Conservation (phyloP, 495 filamentous ascomycete species). For the Apiosordaria backusii region DNA sequence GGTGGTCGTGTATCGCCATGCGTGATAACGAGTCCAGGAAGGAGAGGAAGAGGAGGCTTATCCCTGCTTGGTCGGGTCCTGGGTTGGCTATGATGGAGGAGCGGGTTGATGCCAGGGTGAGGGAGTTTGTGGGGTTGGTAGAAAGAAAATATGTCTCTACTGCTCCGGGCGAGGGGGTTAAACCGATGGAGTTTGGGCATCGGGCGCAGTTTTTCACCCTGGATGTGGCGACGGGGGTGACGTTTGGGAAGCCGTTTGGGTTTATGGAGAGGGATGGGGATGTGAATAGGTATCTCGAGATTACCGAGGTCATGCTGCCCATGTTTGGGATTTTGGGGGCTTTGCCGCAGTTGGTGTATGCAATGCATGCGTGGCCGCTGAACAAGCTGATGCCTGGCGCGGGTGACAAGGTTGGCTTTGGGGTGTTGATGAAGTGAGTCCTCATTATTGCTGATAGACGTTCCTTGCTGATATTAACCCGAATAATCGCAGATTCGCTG, state of each 20-base stretch:
- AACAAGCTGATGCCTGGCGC: not conserved
- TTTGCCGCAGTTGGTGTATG: not conserved
- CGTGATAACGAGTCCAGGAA: not conserved
- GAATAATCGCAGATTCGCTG: not conserved
- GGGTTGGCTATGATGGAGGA: not conserved
- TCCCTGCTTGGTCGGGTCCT: not conserved
- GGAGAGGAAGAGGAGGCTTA: not conserved
- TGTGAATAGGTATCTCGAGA: not conserved
- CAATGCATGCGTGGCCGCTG: not conserved
- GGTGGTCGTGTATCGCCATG: constrained; percentile 33
- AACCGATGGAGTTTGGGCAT: constrained; percentile 38
- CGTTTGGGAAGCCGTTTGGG: constrained; percentile 51
- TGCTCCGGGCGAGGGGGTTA: not conserved
- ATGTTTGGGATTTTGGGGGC: not conserved
- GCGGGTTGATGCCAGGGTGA: not conserved
- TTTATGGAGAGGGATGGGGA: not conserved
- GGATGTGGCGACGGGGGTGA: constrained; percentile 46
- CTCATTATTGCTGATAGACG: not conserved
- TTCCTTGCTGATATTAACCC: too few relatives aligned
- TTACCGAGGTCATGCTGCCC: not conserved
- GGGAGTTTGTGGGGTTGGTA: not conserved
- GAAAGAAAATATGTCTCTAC: not conserved
- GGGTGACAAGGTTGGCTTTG: not conserved
- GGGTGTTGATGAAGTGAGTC: not conserved
- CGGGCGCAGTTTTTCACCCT: constrained; percentile 48